Percentiles rank a stretch among this genome's conserved stretches.
phyloP scores from a whole-genome alignment of 208 protist genomes.

The Giardia muris region DNA sequence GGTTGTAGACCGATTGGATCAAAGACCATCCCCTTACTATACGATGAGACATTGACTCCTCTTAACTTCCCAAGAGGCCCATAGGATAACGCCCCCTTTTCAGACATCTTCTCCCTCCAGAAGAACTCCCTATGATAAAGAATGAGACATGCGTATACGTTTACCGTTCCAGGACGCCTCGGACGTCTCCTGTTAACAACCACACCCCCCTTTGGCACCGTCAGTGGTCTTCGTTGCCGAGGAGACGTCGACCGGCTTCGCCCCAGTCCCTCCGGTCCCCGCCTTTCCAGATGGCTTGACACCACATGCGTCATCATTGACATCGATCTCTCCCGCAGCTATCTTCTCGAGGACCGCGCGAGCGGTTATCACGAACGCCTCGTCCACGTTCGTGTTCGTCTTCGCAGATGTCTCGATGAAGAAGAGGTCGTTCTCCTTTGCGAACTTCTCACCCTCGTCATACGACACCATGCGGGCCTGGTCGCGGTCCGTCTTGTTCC shows the following conservation, averaged over 20 bases:
- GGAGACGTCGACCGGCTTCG: too few species aligned
- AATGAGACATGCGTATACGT: too few species aligned
- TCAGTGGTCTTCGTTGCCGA: too few species aligned
- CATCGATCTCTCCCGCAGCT: background rate
- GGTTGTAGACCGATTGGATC: background rate
- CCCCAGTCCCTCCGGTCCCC: background rate
- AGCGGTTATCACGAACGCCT: slow-evolving; percentile 17
- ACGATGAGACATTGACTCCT: background rate
- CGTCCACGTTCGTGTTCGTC: slow-evolving; percentile 27
- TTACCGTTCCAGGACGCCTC: too few species aligned
- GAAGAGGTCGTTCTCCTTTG: slow-evolving; percentile 21
- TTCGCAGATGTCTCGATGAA: slow-evolving; percentile 30
- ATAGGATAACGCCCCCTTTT: too few species aligned
- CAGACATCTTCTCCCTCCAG: too few species aligned
- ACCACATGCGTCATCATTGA: slow-evolving; percentile 23
- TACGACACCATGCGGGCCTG: background rate
- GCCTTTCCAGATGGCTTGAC: background rate
- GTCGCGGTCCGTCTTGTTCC: slow-evolving; percentile 26
- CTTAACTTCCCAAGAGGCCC: background rate
- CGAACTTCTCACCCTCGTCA: slow-evolving; percentile 24
- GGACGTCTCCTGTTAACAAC: background rate
- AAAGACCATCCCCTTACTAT: background rate
- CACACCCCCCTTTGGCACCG: background rate
- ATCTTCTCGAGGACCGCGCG: background rate
- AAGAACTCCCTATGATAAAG: too few species aligned